Evolutionary conservation across 208 protist genomes (phyloP), one percentile per base, ranked within the genome.

Genomic region (Polymyxa betae): DNA sequence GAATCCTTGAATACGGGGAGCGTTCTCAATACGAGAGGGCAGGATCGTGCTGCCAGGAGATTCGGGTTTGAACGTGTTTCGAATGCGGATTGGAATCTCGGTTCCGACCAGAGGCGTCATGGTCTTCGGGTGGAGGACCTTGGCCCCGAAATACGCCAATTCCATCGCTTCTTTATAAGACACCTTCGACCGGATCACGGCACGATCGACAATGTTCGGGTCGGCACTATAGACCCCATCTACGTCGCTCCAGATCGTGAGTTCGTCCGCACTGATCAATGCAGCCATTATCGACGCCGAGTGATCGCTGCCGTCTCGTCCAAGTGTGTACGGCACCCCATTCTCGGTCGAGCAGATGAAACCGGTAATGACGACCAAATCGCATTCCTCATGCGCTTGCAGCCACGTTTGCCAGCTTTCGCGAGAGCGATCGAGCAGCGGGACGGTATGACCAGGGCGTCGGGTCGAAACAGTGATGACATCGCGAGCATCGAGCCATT

Each of bases 181-280:
- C 0, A 95, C 54, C 10, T 91, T 72, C 24, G 90, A 60, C 0
- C 94, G 44, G 38, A 92, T 66, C 20, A 77, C 10, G 32, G 94
- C 93, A 5, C 45, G 49, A 0, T 78, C 88, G 0, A 95, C 93
- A 16, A 90, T 91, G 1, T 90, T 60, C 0, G 94, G 94, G 78
- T 95, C 93, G 12, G 93, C 93, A 35, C 88, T 93, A 54, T 92
- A 94, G 0, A 95, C 92, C 90, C 94, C 94, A 77, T 95, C 92
- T 0, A 95, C 94, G 92, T 95, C 94, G 0, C 93, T 95, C n/a
- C 52, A 78, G 88, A 0, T 1, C 1, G 0, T 0, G 45, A 20
- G 1, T 0, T 10, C 12, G 38, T 32, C 54, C 0, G 92, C 93
- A 38, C 91, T 78, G 78, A 95, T 44, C 29, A 94, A 0, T n/a